Conservation (phyloP, 768 basidiomycete genomes). For the Mrakia frigida region DNA sequence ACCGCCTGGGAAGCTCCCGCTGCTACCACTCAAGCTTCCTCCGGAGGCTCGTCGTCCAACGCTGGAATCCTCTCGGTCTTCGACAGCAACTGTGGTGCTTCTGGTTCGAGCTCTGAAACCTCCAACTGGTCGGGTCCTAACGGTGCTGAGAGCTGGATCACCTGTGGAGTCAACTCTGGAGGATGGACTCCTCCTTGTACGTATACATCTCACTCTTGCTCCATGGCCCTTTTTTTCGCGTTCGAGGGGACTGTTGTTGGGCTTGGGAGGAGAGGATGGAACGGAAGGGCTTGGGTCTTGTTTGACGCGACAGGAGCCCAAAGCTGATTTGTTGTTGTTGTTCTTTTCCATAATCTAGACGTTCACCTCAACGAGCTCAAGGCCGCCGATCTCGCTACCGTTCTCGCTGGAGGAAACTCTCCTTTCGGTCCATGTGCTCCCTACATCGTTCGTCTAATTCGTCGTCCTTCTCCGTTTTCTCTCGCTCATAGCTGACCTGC, state of each 20-base stretch:
- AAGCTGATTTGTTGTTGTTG: no score
- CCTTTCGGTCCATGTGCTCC: conserved; percentile 40
- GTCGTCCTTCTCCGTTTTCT: background rate
- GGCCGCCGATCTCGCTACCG: conserved; percentile 27
- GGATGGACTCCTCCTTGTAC: conserved; percentile 33
- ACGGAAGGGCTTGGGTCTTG: background rate
- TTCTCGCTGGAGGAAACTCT: conserved; percentile 14
- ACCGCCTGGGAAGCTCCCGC: background rate
- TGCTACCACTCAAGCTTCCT: background rate
- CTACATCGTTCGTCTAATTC: conserved; percentile 35
- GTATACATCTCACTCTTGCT: no score
- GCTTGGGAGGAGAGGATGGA: background rate
- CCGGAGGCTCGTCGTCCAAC: background rate
- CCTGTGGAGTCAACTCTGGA: conserved; percentile 28
- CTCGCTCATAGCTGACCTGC: background rate
- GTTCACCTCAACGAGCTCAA: conserved; percentile 31
- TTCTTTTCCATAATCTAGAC: background rate
- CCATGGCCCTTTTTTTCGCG: background rate
- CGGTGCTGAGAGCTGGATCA: conserved; percentile 24
- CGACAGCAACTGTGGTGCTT: conserved; percentile 26
- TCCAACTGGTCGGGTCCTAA: conserved; percentile 19
- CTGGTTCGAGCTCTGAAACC: background rate
- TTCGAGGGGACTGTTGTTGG: background rate
- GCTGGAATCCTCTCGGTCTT: conserved; percentile 15
- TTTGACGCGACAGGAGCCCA: background rate